Evolutionary conservation across 805 yeast species (phyloP).

Genomic region (Candida sakaeoensis): DNA sequence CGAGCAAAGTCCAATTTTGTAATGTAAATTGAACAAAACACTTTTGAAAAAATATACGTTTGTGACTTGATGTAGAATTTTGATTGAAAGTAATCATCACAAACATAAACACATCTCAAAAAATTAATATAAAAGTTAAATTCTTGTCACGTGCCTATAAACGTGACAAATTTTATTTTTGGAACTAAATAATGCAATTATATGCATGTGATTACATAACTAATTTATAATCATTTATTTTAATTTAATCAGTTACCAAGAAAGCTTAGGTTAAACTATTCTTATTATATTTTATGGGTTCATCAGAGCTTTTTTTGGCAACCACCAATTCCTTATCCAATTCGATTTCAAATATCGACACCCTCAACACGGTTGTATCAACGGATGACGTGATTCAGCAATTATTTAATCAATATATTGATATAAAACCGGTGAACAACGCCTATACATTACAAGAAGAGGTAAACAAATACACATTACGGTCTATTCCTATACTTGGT

Average conservation of each 20-base stretch:
- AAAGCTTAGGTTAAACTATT: too few relatives aligned
- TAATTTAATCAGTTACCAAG: too few relatives aligned
- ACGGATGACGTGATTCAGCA: constrained; percentile 13
- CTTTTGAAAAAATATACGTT: neutral
- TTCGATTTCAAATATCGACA: neutral
- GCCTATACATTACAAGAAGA: constrained; percentile 1
- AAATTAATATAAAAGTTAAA: too few relatives aligned
- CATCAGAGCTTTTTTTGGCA: constrained; percentile 3
- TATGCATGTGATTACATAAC: neutral
- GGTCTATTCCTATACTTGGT: constrained; percentile 19
- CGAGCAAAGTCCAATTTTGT: neutral
- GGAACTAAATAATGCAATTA: too few relatives aligned
- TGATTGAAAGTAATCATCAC: too few relatives aligned
- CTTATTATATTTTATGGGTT: constrained; percentile 2
- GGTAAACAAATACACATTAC: constrained; percentile 3
- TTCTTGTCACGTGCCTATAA: neutral
- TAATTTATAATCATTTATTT: neutral
- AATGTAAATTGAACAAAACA: neutral
- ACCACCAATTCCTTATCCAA: neutral
- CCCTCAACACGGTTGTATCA: neutral
- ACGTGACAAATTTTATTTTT: neutral
- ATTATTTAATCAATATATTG: constrained; percentile 13
- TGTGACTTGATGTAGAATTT: neutral
- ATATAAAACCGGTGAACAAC: constrained; percentile 4
- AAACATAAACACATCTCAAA: too few relatives aligned